Base-by-base conservation (phyloP, 1,284 basidiomycete species). In the Leucoagaricus sp. region DNA sequence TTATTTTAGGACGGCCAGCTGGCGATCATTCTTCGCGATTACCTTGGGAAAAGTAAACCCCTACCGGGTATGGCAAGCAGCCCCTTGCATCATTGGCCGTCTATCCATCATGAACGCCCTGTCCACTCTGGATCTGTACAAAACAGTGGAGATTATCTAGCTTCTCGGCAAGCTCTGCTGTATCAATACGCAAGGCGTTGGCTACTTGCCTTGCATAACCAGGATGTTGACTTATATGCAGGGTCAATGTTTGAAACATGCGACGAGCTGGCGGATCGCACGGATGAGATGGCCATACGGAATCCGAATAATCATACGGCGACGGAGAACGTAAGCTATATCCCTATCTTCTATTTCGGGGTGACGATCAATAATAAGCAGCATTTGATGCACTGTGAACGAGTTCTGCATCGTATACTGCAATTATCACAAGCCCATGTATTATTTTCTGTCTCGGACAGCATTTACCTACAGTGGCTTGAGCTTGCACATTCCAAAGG, bases 81-180 rank as follows among this genome's bases (percentile, higher is more conserved):
- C 1, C 79, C 82, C 36, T 54, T 65, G 15, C 69, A 68, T 26
- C 70, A 77, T 25, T 88, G 83, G 86, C 86, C 83, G 25, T 69
- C 69, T 17, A 55, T 69, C 4, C 65, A 66, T 51, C 72, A 67
- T 55, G 65, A 63, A 29, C 78, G 79, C 47, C 70, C 23, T 70
- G 53, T 17, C 26, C 72, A 3, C 74, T 65, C 66, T 29, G 47
- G 47, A 50, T 80, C 81, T 33, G 75, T 75, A 21, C 84, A 78
- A 63, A 89, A 83, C 67, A 89, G 81, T 1, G 81, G 80, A 31
- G 84, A 85, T 62, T 93, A 89, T 65, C 74, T 89, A 46, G 76
- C 80, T 10, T 76, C 78, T 26, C 72, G 86, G 50, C 75, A 80
- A 38, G 69, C 72, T 5, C 67, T 89, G 31, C 67, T 83, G 19